Evolutionary conservation across 2,329 filamentous ascomycete genomes (phyloP).

Genomic region (Aspergillus ibericus): DNA sequence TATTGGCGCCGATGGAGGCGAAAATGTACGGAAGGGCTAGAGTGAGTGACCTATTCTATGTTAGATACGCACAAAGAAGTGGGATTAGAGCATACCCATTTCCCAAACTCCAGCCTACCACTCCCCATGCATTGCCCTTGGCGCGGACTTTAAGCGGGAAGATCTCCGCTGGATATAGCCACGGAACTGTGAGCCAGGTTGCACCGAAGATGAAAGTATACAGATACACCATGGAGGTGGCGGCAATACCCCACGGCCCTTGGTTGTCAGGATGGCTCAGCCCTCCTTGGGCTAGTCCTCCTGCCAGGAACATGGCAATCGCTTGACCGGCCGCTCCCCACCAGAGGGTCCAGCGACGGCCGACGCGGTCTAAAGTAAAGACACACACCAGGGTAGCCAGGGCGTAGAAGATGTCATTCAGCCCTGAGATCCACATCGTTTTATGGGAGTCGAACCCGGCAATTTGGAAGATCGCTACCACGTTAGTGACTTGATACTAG

Average conservation of each 20-base stretch:
- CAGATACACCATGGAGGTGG: slow-evolving; percentile 66
- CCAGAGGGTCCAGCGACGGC: slow-evolving; percentile 65
- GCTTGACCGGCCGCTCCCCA: slow-evolving; percentile 63
- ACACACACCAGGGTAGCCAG: slow-evolving; percentile 66
- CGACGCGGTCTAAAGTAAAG: slow-evolving; percentile 65
- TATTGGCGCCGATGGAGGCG: neutral
- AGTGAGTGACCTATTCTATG: neutral
- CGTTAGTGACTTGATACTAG: slow-evolving; percentile 16
- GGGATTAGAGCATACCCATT: slow-evolving; percentile 54
- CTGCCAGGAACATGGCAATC: slow-evolving; percentile 63
- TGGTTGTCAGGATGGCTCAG: neutral
- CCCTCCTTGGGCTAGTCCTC: slow-evolving; percentile 55
- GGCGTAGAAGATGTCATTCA: slow-evolving; percentile 54
- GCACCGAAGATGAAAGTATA: slow-evolving; percentile 63
- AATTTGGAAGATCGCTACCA: slow-evolving; percentile 57
- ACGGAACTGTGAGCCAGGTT: slow-evolving; percentile 59
- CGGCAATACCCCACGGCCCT: slow-evolving; percentile 57
- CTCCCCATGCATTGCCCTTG: slow-evolving; percentile 70
- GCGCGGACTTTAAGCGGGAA: slow-evolving; percentile 67
- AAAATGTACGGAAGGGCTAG: neutral
- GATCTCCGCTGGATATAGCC: slow-evolving; percentile 67
- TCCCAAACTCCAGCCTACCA: slow-evolving; percentile 69
- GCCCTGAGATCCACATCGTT: slow-evolving; percentile 59
- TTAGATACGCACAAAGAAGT: neutral
- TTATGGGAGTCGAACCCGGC: slow-evolving; percentile 60